Base-by-base conservation (phyloP, 2,329 filamentous ascomycete genomes). In the Colletotrichum somersetense region DNA sequence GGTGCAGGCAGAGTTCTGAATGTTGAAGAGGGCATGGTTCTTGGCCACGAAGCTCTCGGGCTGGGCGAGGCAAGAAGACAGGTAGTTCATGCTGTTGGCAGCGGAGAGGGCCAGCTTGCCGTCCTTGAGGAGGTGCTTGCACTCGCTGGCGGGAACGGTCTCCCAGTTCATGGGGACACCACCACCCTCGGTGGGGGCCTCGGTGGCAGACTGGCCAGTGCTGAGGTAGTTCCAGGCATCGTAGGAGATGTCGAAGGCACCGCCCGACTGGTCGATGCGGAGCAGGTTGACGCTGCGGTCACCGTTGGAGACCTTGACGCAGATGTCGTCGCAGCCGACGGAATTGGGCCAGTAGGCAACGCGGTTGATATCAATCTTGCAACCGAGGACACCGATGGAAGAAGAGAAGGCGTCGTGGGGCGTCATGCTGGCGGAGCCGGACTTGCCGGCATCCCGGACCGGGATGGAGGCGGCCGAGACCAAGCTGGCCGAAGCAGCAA, bases 171-270 rank as follows among this genome's bases (percentile, higher is more conserved):
- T 89, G 50, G 80, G 76, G 55, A 88, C 80, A 62, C 85, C 84
- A 57, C 88, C 88, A 70, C 88, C 88, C 46, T 77, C 70, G 3
- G 82, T 80, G 18, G 88, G 87, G 62, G 82, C 77, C 18, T 82
- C 77, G 10, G 79, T 81, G 52, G 88, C 89, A 16, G 83, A 81
- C 72, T 83, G 76, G 74, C 88, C 88, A 44, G 83, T 87, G 75
- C 80, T 79, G 52, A 91, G 86, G 76, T 87, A 86, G 83, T 89
- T 89, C 87, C 87, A 91, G 62, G 88, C 88, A 74, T 90, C 88
- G 81, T 90, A 91, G 69, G 83, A 85, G 81, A 91, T 85, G 79
- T 91, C 89, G 78, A 88, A 78, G 64, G 88, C 88, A 61, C 88
- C 88, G 52, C 81, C 83, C 0, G 88, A 90, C 63, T 82, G 79